Evolutionary conservation across 352 stramenopile species (phyloP).

Genomic region (Phytophthora macrochlamydospora): DNA sequence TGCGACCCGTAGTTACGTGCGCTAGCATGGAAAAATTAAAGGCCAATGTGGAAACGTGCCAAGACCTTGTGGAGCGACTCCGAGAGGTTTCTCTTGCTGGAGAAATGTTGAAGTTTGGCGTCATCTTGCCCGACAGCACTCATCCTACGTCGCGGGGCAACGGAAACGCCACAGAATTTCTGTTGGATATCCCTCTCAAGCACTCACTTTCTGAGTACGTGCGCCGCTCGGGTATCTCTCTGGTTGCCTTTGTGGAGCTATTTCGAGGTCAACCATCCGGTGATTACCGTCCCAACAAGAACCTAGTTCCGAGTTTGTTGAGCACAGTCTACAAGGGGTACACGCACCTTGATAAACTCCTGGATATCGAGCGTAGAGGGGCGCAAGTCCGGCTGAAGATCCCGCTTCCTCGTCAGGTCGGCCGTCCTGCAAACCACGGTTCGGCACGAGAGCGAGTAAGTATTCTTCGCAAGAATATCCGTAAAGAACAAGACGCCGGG

Average conservation of each 20-base stretch:
- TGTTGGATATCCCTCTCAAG: constrained; percentile 14
- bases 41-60: too few species aligned
- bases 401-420: not conserved
- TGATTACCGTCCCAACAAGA: constrained; percentile 21
- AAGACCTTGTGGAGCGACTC: too few species aligned
- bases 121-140: too few species aligned
- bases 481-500: constrained; percentile 19
- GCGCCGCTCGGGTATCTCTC: not conserved
- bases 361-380: constrained; percentile 2
- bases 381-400: not conserved
- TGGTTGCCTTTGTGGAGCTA: constrained; percentile 16
- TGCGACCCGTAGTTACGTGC: too few species aligned
- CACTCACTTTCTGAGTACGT: constrained; percentile 10
- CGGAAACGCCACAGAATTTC: constrained; percentile 4
- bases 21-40: too few species aligned
- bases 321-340: constrained; percentile 11
- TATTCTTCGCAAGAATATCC: constrained; percentile 26
- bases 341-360: constrained; percentile 4
- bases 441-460: constrained; percentile 12
- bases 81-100: too few species aligned
- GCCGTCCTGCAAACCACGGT: constrained; percentile 10
- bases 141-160: too few species aligned
- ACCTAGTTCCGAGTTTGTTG: constrained; percentile 3
- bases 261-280: constrained; percentile 3
- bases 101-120: too few species aligned